Percentiles rank a stretch among this genome's conserved stretches.
Evolutionary conservation across 495 filamentous ascomycete species (phyloP).

Genomic region (Penicillium roqueforti): DNA sequence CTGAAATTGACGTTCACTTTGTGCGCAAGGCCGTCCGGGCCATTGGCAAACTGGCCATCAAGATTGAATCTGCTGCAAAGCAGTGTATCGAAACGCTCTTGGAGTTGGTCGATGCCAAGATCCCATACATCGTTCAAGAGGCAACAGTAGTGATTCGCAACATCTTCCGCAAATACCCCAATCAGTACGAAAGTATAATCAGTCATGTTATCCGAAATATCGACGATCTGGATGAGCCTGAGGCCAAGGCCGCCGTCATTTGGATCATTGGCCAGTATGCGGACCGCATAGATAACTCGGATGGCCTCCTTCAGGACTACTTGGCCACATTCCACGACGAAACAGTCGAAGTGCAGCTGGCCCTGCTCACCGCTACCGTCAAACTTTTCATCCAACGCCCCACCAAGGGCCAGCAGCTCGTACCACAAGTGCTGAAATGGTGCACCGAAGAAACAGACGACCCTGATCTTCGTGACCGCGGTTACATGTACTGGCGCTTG

Average conservation of each 20-base stretch:
- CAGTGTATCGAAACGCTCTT: constrained; percentile 90
- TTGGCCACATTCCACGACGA: constrained; percentile 90
- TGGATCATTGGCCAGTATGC: constrained; percentile 99
- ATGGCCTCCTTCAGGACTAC: constrained; percentile 91
- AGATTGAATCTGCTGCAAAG: constrained; percentile 90
- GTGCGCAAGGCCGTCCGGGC: constrained; percentile 96
- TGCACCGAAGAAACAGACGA: constrained; percentile 99
- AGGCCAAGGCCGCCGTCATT: constrained; percentile 98
- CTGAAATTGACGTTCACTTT: constrained; percentile 98
- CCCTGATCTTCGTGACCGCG: constrained; percentile 89
- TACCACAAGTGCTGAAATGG: constrained; percentile 96
- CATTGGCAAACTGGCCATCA: constrained; percentile 97
- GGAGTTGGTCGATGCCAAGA: constrained; percentile 94
- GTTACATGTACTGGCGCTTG: constrained; percentile 99
- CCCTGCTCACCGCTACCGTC: constrained; percentile 91
- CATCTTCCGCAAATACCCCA: constrained; percentile 98
- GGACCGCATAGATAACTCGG: constrained; percentile 92
- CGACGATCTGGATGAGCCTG: constrained; percentile 96
- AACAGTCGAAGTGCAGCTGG: constrained; percentile 89
- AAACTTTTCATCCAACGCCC: constrained; percentile 98
- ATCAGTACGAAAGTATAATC: constrained; percentile 98
- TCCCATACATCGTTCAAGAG: constrained; percentile 99
- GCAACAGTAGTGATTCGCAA: constrained; percentile 99
- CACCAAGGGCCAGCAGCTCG: constrained; percentile 88
- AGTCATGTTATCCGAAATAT: constrained; percentile 91